Evolutionary conservation across 1,284 basidiomycete genomes (phyloP).

Genomic region (Naganishia cerealis): DNA sequence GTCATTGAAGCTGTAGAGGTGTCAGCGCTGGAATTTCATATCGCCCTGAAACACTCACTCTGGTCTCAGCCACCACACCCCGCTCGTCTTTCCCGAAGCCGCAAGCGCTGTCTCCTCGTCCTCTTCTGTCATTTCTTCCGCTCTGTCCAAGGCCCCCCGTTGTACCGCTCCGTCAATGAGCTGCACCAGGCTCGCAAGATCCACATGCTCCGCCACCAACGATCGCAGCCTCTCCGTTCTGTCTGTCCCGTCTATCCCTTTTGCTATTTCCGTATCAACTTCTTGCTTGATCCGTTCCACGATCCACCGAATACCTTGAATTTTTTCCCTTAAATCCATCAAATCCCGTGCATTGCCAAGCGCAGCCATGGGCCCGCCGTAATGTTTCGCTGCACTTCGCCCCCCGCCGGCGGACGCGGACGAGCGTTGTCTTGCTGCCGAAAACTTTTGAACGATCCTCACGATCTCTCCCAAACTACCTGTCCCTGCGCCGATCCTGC

Average conservation of each 20-base stretch:
- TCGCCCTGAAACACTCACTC: constrained; percentile 59
- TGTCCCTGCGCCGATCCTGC: constrained; percentile 63
- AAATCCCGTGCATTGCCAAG: constrained; percentile 38
- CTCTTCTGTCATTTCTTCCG: constrained; percentile 39
- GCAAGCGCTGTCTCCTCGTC: constrained; percentile 34
- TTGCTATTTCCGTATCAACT: constrained; percentile 6
- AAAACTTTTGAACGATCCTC: constrained; percentile 56
- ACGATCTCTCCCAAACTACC: constrained; percentile 69
- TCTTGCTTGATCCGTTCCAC: constrained; percentile 36
- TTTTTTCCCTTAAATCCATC: constrained; percentile 47
- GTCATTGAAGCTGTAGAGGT: constrained; percentile 64
- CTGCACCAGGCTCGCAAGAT: constrained; percentile 62
- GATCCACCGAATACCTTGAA: constrained; percentile 42
- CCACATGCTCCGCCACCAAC: constrained; percentile 62
- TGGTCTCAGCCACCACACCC: constrained; percentile 67
- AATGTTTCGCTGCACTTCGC: not conserved
- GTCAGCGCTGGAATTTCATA: constrained; percentile 13
- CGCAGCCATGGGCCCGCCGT: constrained; percentile 13
- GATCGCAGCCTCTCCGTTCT: constrained; percentile 45
- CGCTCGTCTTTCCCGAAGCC: constrained; percentile 38
- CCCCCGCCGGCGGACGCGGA: not conserved
- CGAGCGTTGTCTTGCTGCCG: constrained; percentile 1
- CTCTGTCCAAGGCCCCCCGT: constrained; percentile 41
- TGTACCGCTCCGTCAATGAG: constrained; percentile 65
- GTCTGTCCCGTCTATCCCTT: constrained; percentile 28